Evolutionary conservation across 768 basidiomycete species (phyloP).

Genomic region (Aureoboletus auriporus): DNA sequence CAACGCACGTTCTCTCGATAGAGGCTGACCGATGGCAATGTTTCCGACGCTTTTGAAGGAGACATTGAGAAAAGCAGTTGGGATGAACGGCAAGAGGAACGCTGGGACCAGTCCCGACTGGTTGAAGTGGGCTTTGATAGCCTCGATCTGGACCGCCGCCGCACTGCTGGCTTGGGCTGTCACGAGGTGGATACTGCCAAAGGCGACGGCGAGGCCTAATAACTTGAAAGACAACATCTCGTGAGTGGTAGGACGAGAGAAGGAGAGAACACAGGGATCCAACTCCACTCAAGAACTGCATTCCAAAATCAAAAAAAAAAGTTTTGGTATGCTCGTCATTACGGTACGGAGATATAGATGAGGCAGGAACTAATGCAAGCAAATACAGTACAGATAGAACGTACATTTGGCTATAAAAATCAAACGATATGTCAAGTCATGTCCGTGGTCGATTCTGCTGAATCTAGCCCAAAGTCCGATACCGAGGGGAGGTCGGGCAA

Average conservation of each 20-base stretch:
- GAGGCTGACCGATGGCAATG: constrained; percentile 53
- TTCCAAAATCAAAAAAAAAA: constrained; percentile 14
- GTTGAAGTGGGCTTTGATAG: constrained; percentile 65
- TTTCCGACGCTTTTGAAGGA: constrained; percentile 45
- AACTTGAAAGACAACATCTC: constrained; percentile 15
- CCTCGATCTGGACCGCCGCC: constrained; percentile 43
- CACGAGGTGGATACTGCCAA: constrained; percentile 36
- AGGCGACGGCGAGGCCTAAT: constrained; percentile 26
- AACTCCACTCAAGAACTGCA: background rate
- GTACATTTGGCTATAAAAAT: constrained; percentile 21
- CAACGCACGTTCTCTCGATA: constrained; percentile 55
- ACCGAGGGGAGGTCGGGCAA: constrained; percentile 24
- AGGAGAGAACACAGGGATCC: background rate
- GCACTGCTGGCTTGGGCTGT: constrained; percentile 43
- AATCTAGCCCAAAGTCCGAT: constrained; percentile 27
- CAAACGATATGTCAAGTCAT: constrained; percentile 20
- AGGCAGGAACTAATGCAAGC: constrained; percentile 23
- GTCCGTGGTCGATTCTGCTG: constrained; percentile 20
- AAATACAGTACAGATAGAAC: constrained; percentile 32
- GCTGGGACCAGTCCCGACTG: constrained; percentile 60
- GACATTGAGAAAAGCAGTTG: constrained; percentile 53
- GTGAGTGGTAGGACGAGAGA: background rate
- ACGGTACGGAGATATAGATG: constrained; percentile 9
- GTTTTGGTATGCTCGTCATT: constrained; percentile 18
- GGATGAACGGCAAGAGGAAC: constrained; percentile 56